Conservation (phyloP, 768 basidiomycete species). For the Rhodotorula kratochvilovae region DNA sequence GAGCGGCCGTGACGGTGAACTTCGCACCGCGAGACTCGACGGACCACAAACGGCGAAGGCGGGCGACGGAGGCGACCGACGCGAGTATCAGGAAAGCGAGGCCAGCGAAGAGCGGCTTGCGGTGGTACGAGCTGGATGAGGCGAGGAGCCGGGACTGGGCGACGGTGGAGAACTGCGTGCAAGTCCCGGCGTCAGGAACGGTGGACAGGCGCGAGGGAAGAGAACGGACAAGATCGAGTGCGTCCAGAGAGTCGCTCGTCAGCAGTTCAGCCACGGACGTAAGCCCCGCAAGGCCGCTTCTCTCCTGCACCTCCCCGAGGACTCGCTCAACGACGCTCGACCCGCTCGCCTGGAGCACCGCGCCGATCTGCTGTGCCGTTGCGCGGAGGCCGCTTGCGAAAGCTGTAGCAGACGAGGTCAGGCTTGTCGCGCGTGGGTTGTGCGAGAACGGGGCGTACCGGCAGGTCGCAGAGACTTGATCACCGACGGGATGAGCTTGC, state of each 20-base stretch:
- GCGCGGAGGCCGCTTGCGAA: conserved; percentile 56
- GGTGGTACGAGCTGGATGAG: conserved; percentile 88
- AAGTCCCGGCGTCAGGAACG: not conserved
- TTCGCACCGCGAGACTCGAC: not conserved
- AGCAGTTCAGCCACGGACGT: not conserved
- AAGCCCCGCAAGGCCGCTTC: not conserved
- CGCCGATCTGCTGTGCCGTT: conserved; percentile 69
- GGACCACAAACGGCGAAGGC: not conserved
- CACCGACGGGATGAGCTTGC: conserved; percentile 80
- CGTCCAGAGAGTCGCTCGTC: too few species aligned
- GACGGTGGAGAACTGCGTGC: conserved; percentile 54
- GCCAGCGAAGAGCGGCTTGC: conserved; percentile 66
- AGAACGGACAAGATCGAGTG: not conserved
- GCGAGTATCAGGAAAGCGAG: conserved; percentile 54
- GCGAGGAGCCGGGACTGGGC: conserved; percentile 68
- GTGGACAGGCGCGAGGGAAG: not conserved
- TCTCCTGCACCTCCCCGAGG: not conserved
- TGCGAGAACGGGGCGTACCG: conserved; percentile 17
- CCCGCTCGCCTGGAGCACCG: conserved; percentile 64
- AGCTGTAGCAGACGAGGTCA: not conserved
- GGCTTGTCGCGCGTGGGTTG: conserved; percentile 23
- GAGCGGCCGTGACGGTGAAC: not conserved
- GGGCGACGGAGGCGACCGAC: not conserved
- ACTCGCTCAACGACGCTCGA: conserved; percentile 66
- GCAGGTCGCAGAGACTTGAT: conserved; percentile 79